Conservation (phyloP, 805 yeast species). For the Nakazawaea anatomiae region DNA sequence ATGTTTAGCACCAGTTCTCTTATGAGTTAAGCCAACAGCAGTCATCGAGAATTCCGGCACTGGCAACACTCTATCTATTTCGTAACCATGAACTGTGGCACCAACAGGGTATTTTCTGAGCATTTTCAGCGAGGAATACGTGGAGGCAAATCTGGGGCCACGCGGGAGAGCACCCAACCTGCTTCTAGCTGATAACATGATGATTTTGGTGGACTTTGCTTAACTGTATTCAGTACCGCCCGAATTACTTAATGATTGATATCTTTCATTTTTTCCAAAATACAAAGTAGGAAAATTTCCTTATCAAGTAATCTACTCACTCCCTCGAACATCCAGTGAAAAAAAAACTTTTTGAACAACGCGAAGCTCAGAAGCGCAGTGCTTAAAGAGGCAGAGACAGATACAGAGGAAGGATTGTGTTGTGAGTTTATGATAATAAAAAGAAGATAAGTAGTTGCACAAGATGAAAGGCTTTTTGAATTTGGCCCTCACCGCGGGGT, state of each 20-base stretch:
- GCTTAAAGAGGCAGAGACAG: too few relatives aligned
- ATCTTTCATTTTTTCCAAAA: too few relatives aligned
- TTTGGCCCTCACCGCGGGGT: background rate
- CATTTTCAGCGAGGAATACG: constrained; percentile 13
- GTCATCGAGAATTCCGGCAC: constrained; percentile 79
- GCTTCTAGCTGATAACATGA: background rate
- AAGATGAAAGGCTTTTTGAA: too few relatives aligned
- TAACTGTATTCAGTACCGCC: too few relatives aligned
- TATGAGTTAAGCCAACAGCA: constrained; percentile 70
- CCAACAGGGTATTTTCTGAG: constrained; percentile 57
- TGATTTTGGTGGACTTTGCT: background rate
- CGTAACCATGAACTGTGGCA: constrained; percentile 57
- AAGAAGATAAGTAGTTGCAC: too few relatives aligned
- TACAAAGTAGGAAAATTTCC: background rate
- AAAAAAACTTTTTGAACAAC: background rate
- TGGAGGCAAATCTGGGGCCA: constrained; percentile 5
- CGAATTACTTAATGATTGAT: too few relatives aligned
- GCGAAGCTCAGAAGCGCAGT: background rate
- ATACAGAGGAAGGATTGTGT: background rate
- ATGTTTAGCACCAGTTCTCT: constrained; percentile 69
- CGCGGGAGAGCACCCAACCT: background rate
- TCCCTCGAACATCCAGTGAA: too few relatives aligned
- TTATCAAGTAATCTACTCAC: background rate
- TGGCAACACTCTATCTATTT: constrained; percentile 53
- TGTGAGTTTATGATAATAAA: background rate